Base-by-base conservation (phyloP, 2,329 filamentous ascomycete species). In the Aspergillus puulaauensis region DNA sequence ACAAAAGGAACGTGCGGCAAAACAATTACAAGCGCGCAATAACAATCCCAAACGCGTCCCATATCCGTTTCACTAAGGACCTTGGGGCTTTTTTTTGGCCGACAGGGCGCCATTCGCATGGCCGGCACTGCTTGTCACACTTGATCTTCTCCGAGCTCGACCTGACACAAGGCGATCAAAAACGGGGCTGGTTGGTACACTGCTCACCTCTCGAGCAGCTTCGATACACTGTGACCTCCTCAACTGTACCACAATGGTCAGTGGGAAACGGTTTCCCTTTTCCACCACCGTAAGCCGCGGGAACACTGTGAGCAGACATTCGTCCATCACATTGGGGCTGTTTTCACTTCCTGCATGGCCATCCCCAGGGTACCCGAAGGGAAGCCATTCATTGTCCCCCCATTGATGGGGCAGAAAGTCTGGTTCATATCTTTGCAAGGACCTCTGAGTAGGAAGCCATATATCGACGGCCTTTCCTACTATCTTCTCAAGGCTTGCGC, bases 391-490 rank as follows among this genome's bases (percentile, higher is more conserved):
- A 39, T 45, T 11, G 31, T 53, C 41, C 21, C 19, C 51, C 51
- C 41, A 53, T 21, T 37, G 7, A 39, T 40, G 27, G 7, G 41
- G 41, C 41, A 43, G 35, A 19, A 54, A 54, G n/a, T 48, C 52
- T 19, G 46, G 33, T 23, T 51, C 54, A 46, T 57, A 57, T 39
- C 49, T 57, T 27, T 37, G 3, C 23, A 41, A n/a, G 40, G 48
- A 27, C 15, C 44, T 33, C 27, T 52, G 48, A 24, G 52, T 1
- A 12, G 33, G 48, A 23, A 39, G 37, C 54, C 54, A 57, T 14
- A 48, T 6, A 15, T 52, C 48, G 11, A 39, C 49, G 11, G 41
- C 54, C 35, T 21, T 57, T 27, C 43, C 7, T 7, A 37, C 49
- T 12, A 57, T 52, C 14, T 57, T 57, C 17, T 39, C 33, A 31